These are phyloP conservation scores for Nakazawaea pomicola DNA, from an alignment of 805 yeast genomes.

Conservation along the genomic window DNA sequence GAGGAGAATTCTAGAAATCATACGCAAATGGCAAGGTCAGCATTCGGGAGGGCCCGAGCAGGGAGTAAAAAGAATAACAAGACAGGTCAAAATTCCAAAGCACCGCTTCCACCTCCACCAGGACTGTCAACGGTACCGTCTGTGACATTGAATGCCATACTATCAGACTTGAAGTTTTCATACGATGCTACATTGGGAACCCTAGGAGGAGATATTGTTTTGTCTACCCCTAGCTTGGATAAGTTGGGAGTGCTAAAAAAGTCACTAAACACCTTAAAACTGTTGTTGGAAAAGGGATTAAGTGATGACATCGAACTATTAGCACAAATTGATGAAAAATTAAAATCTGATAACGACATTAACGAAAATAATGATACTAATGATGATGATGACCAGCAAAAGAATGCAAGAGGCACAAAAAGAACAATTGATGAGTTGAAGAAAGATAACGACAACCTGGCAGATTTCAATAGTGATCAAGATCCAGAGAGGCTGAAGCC, in stretches of 20 bases:
- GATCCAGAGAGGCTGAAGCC: too few species aligned
- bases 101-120: too few species aligned
- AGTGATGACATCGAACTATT: slow-evolving; percentile 25
- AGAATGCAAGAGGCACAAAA: background rate
- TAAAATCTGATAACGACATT: background rate
- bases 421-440: slow-evolving; percentile 1
- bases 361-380: too few species aligned
- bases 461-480: too few species aligned
- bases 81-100: slow-evolving; percentile 8
- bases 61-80: slow-evolving; percentile 4
- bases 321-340: slow-evolving; percentile 17
- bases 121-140: too few species aligned
- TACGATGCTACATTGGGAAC: slow-evolving; percentile 58
- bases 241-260: slow-evolving; percentile 22
- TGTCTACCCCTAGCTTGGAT: slow-evolving; percentile 29
- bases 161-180: slow-evolving; percentile 45
- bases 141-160: slow-evolving; percentile 41
- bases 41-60: slow-evolving; percentile 8
- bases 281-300: slow-evolving; percentile 32
- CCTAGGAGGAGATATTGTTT: slow-evolving; percentile 52
- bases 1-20: too few species aligned
- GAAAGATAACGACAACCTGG: too few species aligned
- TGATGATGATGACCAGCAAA: background rate
- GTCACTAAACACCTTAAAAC: slow-evolving; percentile 33
- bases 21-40: slow-evolving; percentile 12